These are phyloP conservation scores for Lecanicillium sp. DNA, from an alignment of 2,329 filamentous ascomycete species.

Conservation along the genomic window DNA sequence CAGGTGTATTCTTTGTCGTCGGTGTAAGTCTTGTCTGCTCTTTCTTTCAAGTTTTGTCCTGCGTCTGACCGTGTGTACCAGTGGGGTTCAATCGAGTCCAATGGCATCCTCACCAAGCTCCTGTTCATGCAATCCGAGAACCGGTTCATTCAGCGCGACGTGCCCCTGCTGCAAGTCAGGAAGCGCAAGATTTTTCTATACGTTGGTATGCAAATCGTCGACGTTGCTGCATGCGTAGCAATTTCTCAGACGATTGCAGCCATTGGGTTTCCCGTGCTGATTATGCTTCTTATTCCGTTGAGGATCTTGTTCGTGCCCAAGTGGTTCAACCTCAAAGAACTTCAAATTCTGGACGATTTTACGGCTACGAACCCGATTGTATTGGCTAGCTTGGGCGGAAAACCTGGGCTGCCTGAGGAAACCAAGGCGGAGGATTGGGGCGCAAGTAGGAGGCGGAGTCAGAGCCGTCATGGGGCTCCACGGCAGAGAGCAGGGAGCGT, in stretches of 20 bases:
- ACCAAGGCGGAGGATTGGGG: constrained; percentile 13
- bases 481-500: constrained; percentile 17
- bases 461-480: constrained; percentile 13
- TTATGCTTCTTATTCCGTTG: constrained; percentile 46
- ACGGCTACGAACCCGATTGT: constrained; percentile 46
- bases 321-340: constrained; percentile 39
- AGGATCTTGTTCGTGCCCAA: constrained; percentile 39
- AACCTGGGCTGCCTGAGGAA: constrained; percentile 28
- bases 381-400: constrained; percentile 42
- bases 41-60: not conserved
- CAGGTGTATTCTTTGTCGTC: constrained; percentile 50
- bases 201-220: constrained; percentile 40
- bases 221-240: constrained; percentile 44
- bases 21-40: constrained; percentile 29
- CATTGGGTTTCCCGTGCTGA: constrained; percentile 50
- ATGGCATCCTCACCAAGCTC: constrained; percentile 43
- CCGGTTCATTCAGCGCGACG: constrained; percentile 36
- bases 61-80: constrained; percentile 9
- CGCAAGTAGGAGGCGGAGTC: constrained; percentile 9
- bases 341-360: constrained; percentile 41
- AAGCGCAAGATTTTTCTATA: constrained; percentile 39
- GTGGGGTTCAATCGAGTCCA: constrained; percentile 40
- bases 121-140: constrained; percentile 38
- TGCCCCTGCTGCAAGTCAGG: constrained; percentile 34
- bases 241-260: constrained; percentile 52